Conservation (phyloP, 2,329 filamentous ascomycete genomes). For the Calycina marina region DNA sequence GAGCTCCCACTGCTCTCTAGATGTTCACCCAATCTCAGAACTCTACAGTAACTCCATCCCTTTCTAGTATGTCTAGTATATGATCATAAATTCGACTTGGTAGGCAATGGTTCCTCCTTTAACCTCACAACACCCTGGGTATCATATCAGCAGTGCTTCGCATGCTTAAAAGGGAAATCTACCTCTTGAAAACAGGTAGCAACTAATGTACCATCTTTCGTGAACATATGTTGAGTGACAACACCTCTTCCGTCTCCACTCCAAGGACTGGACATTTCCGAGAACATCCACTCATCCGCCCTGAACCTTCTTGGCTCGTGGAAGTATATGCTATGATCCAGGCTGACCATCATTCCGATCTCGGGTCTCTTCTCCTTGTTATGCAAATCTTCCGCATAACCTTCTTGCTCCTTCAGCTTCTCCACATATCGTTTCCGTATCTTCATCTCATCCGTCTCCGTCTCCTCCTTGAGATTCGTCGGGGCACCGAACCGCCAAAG, state of each 20-base stretch:
- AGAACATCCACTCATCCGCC: slow-evolving; percentile 65
- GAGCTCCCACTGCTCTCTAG: too few species aligned
- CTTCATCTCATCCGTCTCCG: slow-evolving; percentile 3
- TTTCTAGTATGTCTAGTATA: too few species aligned
- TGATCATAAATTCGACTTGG: slow-evolving; percentile 6
- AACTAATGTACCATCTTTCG: slow-evolving; percentile 54
- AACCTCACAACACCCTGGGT: slow-evolving; percentile 20
- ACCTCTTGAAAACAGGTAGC: slow-evolving; percentile 72
- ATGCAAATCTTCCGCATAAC: slow-evolving; percentile 29
- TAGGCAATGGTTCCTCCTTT: slow-evolving; percentile 10
- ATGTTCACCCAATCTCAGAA: too few species aligned
- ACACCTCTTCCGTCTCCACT: slow-evolving; percentile 62
- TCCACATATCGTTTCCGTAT: slow-evolving; percentile 37
- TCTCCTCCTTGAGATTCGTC: slow-evolving; percentile 8
- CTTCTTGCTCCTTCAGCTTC: slow-evolving; percentile 22
- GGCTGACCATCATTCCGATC: slow-evolving; percentile 72
- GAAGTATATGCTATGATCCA: slow-evolving; percentile 63
- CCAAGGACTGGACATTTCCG: slow-evolving; percentile 71
- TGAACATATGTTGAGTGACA: slow-evolving; percentile 62
- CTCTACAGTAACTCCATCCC: too few species aligned
- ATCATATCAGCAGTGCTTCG: slow-evolving; percentile 3
- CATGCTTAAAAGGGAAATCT: not conserved
- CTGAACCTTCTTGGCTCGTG: slow-evolving; percentile 42
- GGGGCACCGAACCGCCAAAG: slow-evolving; percentile 58
- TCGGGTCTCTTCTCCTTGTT: slow-evolving; percentile 37